Conservation (phyloP, 2,329 filamentous ascomycete species). For the Penicillium sp. region DNA sequence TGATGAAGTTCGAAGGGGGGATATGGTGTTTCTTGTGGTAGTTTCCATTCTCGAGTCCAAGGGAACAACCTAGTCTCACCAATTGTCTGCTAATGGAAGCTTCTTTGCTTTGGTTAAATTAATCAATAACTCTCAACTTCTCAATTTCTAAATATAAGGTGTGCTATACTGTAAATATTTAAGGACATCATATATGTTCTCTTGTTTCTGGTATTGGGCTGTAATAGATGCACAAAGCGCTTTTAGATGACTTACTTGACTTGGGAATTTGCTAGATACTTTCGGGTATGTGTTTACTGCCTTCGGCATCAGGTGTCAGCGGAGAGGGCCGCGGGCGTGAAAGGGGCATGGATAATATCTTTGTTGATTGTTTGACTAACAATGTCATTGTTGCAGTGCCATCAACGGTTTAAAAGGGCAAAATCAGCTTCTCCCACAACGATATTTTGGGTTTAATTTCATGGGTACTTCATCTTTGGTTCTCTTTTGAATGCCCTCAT, state of each 20-base stretch:
- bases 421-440: neutral
- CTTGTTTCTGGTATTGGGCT: neutral
- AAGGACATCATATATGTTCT: no score
- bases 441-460: neutral
- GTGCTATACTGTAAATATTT: neutral
- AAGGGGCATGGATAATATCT: neutral
- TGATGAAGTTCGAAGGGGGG: neutral
- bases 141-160: neutral
- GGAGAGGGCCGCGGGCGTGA: neutral
- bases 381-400: neutral
- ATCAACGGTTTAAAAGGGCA: neutral
- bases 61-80: neutral
- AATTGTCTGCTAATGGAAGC: neutral
- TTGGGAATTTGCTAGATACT: neutral
- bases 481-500: neutral
- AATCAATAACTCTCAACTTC: neutral
- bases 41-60: neutral
- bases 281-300: neutral
- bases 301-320: neutral
- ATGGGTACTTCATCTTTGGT: neutral
- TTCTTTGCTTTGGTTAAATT: neutral
- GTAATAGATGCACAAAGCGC: neutral
- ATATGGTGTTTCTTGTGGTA: neutral
- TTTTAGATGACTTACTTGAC: neutral
- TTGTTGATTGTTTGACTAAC: conserved; percentile 1